Evolutionary conservation across 2,329 filamentous ascomycete species (phyloP).

Genomic region (Cytospora schulzeri): DNA sequence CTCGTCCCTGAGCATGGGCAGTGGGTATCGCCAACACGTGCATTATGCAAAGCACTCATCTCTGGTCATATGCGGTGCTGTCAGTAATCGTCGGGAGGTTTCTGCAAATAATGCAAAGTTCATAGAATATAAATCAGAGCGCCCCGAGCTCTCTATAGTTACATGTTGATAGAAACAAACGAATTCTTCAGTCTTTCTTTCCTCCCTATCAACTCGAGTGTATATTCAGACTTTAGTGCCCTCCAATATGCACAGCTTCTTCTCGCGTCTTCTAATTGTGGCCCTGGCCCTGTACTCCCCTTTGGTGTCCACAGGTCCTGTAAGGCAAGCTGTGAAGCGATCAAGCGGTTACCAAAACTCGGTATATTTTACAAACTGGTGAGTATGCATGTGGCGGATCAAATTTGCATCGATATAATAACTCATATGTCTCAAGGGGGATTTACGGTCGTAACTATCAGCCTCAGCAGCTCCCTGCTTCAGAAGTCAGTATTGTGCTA

Average conservation of each 20-base stretch:
- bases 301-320: conserved; percentile 11
- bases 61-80: neutral
- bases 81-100: neutral
- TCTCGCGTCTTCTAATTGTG: neutral
- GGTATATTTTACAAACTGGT: conserved; percentile 55
- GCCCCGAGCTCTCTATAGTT: neutral
- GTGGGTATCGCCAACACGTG: neutral
- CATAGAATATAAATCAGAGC: neutral
- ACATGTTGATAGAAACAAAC: neutral
- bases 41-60: neutral
- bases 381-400: conserved; percentile 21
- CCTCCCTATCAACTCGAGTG: neutral
- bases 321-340: conserved; percentile 9
- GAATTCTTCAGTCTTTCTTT: neutral
- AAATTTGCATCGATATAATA: neutral
- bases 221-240: neutral
- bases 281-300: neutral
- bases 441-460: conserved; percentile 76
- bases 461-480: conserved; percentile 68
- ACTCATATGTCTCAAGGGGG: conserved; percentile 47
- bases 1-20: neutral
- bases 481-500: conserved; percentile 75
- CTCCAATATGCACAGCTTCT: conserved; percentile 8
- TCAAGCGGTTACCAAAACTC: conserved; percentile 44
- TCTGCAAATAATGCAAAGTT: neutral